These are phyloP conservation scores for Terfezia claveryi DNA, from an alignment of 495 filamentous ascomycete genomes.

Conservation along the genomic window DNA sequence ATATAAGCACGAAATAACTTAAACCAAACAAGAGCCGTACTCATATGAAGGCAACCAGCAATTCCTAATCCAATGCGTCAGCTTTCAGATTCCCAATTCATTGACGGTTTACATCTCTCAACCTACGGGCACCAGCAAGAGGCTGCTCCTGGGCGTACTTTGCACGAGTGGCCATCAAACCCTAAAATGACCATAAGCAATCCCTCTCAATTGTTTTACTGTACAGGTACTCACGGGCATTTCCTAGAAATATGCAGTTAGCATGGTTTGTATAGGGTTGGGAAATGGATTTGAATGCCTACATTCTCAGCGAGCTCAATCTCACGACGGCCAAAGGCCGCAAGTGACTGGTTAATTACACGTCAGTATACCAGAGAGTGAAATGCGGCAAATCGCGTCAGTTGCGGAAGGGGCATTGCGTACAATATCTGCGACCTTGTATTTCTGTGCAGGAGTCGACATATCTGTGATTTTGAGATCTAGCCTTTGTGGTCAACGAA, in stretches of 20 bases:
- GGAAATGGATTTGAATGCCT: constrained; percentile 1
- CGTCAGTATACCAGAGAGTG: too few relatives aligned
- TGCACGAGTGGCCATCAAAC: constrained; percentile 79
- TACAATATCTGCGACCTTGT: constrained; percentile 95
- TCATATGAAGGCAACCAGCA: constrained; percentile 98
- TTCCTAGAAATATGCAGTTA: constrained; percentile 11
- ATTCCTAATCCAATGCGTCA: constrained; percentile 32
- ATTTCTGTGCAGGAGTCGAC: constrained; percentile 69
- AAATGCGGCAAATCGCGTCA: too few relatives aligned
- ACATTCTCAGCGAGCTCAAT: constrained; percentile 94
- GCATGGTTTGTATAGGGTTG: background rate
- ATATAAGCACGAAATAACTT: background rate
- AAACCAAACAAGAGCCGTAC: constrained; percentile 24
- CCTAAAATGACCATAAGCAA: constrained; percentile 29
- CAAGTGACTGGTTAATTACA: constrained; percentile 37
- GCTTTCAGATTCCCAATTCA: too few relatives aligned
- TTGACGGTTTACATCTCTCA: background rate
- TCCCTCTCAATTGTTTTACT: too few relatives aligned
- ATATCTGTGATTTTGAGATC: constrained; percentile 24
- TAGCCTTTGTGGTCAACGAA: background rate
- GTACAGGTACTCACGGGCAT: constrained; percentile 15
- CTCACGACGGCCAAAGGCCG: constrained; percentile 96
- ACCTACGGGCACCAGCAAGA: constrained; percentile 45
- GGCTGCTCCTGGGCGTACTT: constrained; percentile 91
- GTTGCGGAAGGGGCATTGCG: constrained; percentile 12